Base-by-base conservation (phyloP, 1,139 yeast genomes). In the Debaryomyces sp. region DNA sequence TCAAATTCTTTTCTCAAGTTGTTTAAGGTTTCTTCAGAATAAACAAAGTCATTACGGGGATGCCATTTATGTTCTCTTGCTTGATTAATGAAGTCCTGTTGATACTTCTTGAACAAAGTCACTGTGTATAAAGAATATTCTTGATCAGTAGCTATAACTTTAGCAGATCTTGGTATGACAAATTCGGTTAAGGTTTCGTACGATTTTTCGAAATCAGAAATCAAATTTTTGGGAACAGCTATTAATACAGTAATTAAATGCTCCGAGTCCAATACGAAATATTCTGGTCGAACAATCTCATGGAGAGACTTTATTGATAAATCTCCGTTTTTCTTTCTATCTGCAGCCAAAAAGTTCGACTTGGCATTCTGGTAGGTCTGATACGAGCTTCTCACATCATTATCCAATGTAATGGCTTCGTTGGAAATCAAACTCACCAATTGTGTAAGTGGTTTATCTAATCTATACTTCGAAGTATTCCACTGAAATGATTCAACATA, bases 111-210 rank as follows among this genome's bases (percentile, higher is more conserved):
- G 79, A 94, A 94, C 53, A 94, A 69, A 6, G 96, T 89, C 17
- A 91, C 94, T 44, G 85, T 80, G 72, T 81, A 91, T 56, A 94
- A 77, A 35, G 75, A 66, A 64, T 73, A 94, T 56, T 92, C 97
- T 41, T 78, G 70, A 67, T 94, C 99, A 50, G 78, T 71, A 12
- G 89, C 76, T 52, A 94, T 78, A 38, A 80, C 71, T 36, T 77
- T 70, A 1, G 97, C 97, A 41, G 92, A 84, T 59, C 98, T 84
- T 49, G 99, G 99, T 41, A 94, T 96, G 44, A 94, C 96, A 76
- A 90, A 87, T 48, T 81, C 77, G 9, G 86, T 75, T 54, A 90
- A 70, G 5, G 90, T 79, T 71, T 94, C 99, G 69, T 95, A 94
- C 18, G 77, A 62, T 52, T 74, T 71, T 52, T 84, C 70, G 61